Evolutionary conservation across 441 rosid genomes (phyloP).

Genomic region (Populus tomentosa): DNA sequence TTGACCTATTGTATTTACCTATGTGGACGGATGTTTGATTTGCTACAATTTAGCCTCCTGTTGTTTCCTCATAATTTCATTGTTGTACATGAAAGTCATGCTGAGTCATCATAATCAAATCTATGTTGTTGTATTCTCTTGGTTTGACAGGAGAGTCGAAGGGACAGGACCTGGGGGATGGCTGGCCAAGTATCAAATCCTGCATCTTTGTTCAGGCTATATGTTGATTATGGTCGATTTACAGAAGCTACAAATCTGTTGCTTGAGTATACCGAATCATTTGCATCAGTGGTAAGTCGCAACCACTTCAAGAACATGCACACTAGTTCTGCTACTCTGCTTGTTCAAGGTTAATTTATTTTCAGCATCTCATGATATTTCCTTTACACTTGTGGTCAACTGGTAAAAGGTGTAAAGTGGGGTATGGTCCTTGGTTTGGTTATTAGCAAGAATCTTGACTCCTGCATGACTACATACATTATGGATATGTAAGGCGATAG

Average conservation of each 20-base stretch:
- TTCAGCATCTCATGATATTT: conserved; percentile 4
- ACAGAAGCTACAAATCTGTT: conserved; percentile 84
- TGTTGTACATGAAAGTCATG: not conserved
- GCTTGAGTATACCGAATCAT: conserved; percentile 66
- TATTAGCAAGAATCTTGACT: not conserved
- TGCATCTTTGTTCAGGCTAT: conserved; percentile 73
- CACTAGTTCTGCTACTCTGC: not conserved
- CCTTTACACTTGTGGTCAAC: not conserved
- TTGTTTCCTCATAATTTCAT: conserved; percentile 2
- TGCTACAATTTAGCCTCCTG: not conserved
- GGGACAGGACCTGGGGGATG: conserved; percentile 75
- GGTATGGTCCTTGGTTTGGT: not conserved
- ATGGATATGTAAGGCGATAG: not conserved
- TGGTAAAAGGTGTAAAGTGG: not conserved
- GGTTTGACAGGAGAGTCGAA: conserved; percentile 51
- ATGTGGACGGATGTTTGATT: not conserved
- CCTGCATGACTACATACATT: not conserved
- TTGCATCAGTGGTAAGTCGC: conserved; percentile 68
- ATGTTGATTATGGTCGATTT: conserved; percentile 72
- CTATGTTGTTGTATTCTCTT: conserved; percentile 11
- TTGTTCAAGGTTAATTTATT: not conserved
- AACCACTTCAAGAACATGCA: not conserved
- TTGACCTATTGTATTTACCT: not conserved
- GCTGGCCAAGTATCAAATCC: conserved; percentile 77
- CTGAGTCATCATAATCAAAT: not conserved